These are phyloP conservation scores for Podila minutissima DNA, from an alignment of 192 early-diverging fungal genomes.

Conservation along the genomic window DNA sequence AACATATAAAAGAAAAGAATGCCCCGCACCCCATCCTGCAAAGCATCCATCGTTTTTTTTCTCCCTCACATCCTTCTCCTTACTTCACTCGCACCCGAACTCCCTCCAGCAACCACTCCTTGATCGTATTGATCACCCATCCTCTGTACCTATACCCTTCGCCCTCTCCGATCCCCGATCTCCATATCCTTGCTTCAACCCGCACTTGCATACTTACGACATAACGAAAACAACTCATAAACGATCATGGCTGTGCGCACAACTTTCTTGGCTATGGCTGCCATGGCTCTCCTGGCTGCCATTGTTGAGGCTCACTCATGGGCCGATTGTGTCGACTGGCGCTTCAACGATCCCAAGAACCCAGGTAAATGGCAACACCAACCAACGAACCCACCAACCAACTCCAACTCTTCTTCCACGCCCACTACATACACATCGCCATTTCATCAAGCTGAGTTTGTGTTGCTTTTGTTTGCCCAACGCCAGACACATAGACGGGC, in stretches of 20 bases:
- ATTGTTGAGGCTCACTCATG: constrained; percentile 34
- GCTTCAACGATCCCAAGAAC: constrained; percentile 39
- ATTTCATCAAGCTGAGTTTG: background rate
- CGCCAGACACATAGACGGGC: background rate
- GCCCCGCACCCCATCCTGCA: no score
- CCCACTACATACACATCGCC: no score
- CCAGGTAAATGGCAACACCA: constrained; percentile 12
- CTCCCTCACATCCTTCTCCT: no score
- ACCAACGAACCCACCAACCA: background rate
- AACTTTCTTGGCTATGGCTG: constrained; percentile 7
- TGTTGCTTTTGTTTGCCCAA: background rate
- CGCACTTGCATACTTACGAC: background rate
- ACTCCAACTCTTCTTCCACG: background rate
- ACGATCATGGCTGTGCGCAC: no score
- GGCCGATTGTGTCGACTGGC: constrained; percentile 46
- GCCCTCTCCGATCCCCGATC: no score
- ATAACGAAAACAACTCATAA: background rate
- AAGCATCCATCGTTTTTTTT: no score
- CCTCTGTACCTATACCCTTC: no score
- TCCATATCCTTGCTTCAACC: background rate
- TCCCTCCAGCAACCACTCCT: no score
- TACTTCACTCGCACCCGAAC: no score
- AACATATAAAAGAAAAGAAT: no score
- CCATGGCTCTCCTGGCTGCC: constrained; percentile 7
- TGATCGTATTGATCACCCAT: no score